phyloP scores from a whole-genome alignment of 2,329 filamentous ascomycete genomes.

The Colletotrichum musae region DNA sequence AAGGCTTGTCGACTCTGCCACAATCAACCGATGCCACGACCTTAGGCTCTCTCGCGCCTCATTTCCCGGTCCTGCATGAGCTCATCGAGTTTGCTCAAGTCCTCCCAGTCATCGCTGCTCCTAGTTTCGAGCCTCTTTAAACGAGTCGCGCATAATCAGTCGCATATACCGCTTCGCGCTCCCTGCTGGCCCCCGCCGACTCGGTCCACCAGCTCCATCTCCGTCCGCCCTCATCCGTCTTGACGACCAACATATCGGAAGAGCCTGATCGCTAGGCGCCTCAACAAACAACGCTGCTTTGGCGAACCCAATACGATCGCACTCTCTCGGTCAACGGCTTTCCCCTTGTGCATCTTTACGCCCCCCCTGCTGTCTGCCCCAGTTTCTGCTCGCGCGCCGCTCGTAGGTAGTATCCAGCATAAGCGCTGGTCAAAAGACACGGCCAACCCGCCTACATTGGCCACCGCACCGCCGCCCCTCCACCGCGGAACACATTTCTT shows the following conservation, averaged over 20 bases:
- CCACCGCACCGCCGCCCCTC: constrained; percentile 21
- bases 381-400: constrained; percentile 12
- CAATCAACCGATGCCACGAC: constrained; percentile 25
- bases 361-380: constrained; percentile 14
- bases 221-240: constrained; percentile 14
- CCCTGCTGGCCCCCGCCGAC: constrained; percentile 23
- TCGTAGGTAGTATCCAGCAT: constrained; percentile 18
- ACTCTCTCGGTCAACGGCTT: neutral
- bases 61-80: constrained; percentile 21
- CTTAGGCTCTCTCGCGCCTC: constrained; percentile 31
- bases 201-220: constrained; percentile 27
- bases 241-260: constrained; percentile 12
- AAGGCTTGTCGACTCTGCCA: constrained; percentile 36
- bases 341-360: constrained; percentile 1
- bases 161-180: constrained; percentile 34
- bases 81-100: constrained; percentile 14
- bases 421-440: constrained; percentile 38
- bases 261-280: constrained; percentile 22
- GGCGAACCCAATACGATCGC: neutral
- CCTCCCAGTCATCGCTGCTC: neutral
- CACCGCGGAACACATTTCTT: constrained; percentile 23
- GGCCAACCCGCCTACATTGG: constrained; percentile 20
- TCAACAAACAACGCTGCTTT: constrained; percentile 11
- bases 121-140: constrained; percentile 18
- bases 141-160: constrained; percentile 23